phyloP scores from a whole-genome alignment of 345 rosid species.

The Zanthoxylum bungeanum region DNA sequence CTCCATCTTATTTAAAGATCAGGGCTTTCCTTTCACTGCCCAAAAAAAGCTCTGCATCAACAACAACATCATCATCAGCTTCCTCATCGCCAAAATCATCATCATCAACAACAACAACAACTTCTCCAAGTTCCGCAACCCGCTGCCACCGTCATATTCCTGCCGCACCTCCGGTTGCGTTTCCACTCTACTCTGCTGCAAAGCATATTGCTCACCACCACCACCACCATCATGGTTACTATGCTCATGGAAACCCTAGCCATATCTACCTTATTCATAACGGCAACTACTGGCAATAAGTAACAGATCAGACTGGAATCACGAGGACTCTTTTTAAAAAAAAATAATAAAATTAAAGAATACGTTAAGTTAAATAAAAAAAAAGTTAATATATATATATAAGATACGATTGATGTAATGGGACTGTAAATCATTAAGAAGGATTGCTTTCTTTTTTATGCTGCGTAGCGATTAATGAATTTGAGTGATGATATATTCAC shows the following conservation, averaged over 20 bases:
- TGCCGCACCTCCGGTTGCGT: constrained; percentile 9
- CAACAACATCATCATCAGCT: constrained; percentile 38
- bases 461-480: constrained; percentile 55
- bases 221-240: constrained; percentile 38
- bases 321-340: background rate
- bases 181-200: constrained; percentile 23
- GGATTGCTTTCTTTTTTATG: constrained; percentile 26
- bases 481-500: too few relatives aligned
- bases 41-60: constrained; percentile 24
- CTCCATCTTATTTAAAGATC: constrained; percentile 57
- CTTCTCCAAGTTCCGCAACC: constrained; percentile 22
- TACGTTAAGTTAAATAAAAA: background rate
- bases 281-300: constrained; percentile 68
- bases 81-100: constrained; percentile 43
- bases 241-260: constrained; percentile 46
- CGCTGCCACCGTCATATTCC: constrained; percentile 20
- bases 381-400: background rate
- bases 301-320: background rate
- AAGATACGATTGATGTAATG: constrained; percentile 30
- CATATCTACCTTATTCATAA: constrained; percentile 52
- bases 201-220: constrained; percentile 19
- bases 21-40: constrained; percentile 68
- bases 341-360: background rate
- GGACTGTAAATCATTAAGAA: constrained; percentile 47
- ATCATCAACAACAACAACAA: background rate